Evolutionary conservation across 805 yeast species (phyloP).

Genomic region (Saccharomyces eubayanus): DNA sequence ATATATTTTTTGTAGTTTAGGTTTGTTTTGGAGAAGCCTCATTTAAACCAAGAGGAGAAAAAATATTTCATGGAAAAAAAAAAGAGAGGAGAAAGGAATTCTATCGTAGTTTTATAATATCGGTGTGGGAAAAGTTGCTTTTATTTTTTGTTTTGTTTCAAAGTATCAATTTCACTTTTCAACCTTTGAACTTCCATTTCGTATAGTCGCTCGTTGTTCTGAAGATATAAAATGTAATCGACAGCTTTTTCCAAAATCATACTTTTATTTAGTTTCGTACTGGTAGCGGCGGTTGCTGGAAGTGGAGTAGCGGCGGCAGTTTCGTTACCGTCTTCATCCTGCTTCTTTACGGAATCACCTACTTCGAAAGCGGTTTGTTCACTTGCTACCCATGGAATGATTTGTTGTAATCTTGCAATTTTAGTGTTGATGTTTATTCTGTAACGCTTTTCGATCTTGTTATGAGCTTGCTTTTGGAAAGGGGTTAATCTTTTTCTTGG

Average conservation of each 20-base stretch:
- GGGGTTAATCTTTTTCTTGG: conserved; percentile 49
- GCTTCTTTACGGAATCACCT: conserved; percentile 11
- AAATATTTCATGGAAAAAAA: not conserved
- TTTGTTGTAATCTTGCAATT: conserved; percentile 55
- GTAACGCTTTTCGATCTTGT: conserved; percentile 61
- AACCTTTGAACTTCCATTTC: conserved; percentile 30
- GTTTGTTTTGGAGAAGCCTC: not conserved
- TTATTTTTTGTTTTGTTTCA: conserved; percentile 7
- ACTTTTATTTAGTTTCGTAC: conserved; percentile 49
- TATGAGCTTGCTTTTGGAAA: conserved; percentile 62
- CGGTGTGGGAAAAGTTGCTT: not conserved
- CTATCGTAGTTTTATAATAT: not conserved
- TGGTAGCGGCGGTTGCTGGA: not conserved
- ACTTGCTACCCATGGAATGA: conserved; percentile 58
- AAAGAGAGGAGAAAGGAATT: not conserved
- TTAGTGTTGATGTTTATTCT: conserved; percentile 64
- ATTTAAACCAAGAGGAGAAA: not conserved
- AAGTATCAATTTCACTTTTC: conserved; percentile 26
- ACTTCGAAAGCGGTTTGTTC: conserved; percentile 55
- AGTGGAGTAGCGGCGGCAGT: not conserved
- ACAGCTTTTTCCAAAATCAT: conserved; percentile 65
- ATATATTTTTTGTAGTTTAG: not conserved
- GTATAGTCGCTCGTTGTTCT: conserved; percentile 37
- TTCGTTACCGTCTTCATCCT: conserved; percentile 3
- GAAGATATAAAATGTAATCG: conserved; percentile 46